Evolutionary conservation across 177 flowering plant genomes (phyloP), one percentile per base, ranked within the genome.

Genomic region (Vitis hybrid): DNA sequence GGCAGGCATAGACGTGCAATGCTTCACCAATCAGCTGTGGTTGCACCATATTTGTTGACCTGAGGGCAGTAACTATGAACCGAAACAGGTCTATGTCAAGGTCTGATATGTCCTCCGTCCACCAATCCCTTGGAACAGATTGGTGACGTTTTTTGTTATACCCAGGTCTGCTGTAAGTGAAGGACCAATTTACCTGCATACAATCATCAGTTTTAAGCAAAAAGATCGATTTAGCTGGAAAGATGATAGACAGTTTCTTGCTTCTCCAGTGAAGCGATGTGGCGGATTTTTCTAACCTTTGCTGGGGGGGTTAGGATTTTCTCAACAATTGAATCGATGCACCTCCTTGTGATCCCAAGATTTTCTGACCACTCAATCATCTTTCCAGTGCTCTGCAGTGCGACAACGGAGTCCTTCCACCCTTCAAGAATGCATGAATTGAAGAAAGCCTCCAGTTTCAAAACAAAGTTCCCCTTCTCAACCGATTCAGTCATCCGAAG

Each of bases 11-110:
- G 23, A 94, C 97, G 56, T 94, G 97, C 70, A 92, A 72, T 3
- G 97, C 98, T 77, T 94, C 97, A 9, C 98, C 98, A 14, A 91
- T 87, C 19, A 94, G 91, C 74, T 84, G 87, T 5, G 90, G 80
- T 19, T 88, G 87, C 52, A 91, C 80, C 65, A 80, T 72, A 60
- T 81, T 78, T 60, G 85, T 68, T 48, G 97, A 86, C 63, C 77
- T 76, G 30, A 87, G 17, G 0, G 91, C 81, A 0, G 82, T 71
- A 55, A 90, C 66, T 34, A 91, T 73, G 57, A 82, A 80, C 15
- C 89, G 81, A 75, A 91, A 94, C 14, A 89, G 75, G 64, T 90
- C 92, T 48, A 87, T 79, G 72, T 87, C 90, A 3, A 94, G 90
- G 56, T 80, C 78, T 2, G 97, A 77, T 66, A 94, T 72, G 72